Base-by-base conservation (phyloP, 768 basidiomycete genomes). In the Plicaturopsis crispa region DNA sequence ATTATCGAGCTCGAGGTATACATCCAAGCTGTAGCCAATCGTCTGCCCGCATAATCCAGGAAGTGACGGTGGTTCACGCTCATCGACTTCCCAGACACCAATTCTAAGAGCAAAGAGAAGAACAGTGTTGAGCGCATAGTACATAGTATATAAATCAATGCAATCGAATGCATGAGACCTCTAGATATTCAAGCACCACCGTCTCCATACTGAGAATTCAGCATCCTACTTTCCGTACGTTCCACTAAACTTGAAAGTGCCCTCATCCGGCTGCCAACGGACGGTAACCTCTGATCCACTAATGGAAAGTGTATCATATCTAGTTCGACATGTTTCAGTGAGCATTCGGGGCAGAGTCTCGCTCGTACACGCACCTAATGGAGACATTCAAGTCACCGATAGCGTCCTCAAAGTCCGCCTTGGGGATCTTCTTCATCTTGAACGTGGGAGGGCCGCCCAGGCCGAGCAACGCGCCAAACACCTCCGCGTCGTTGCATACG, bases 201-300 rank as follows among this genome's bases (percentile, higher is more conserved):
- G n/a, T n/a, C n/a, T n/a, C n/a, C n/a, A n/a, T n/a, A n/a, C n/a
- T n/a, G n/a, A n/a, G n/a, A n/a, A n/a, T n/a, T n/a, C n/a, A n/a
- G n/a, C n/a, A n/a, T n/a, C 26, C 26, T 8, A 28, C 26, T 14
- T 28, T 14, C 70, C 71, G 43, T 75, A 72, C 7, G 65, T 56
- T 16, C 73, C 72, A 43, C 69, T 76, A 49, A 73, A 67, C 51
- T 75, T 75, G 61, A 78, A 75, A 36, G 73, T 70, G n/a, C 72
- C 70, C 12, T 65, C 57, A 6, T 65, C 66, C 0, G 62, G 59
- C 54, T 55, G 49, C 55, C 69, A 74, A 36, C 61, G 65, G 24
- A 75, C 44, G 26, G 63, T 74, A 36, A 73, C 60, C 24, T 70
- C 60, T 13, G 43, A 50, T 20, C 66, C 63, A 3, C 58, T 65